phyloP scores from a whole-genome alignment of 257 asterid species.

The Ajuga chamaepitys region DNA sequence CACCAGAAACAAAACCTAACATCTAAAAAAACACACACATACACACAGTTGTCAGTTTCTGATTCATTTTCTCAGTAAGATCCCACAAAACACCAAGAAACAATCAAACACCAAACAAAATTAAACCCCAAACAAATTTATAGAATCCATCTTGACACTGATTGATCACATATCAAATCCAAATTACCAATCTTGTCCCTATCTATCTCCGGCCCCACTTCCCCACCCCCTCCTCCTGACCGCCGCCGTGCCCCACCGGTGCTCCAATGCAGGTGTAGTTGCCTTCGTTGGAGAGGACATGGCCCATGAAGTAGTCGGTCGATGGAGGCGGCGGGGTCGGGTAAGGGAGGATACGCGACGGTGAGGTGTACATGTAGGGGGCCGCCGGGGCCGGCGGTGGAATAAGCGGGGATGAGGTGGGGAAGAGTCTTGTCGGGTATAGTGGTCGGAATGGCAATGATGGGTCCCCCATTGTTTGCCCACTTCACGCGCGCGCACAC shows the following conservation, averaged over 20 bases:
- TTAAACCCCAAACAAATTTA: constrained; percentile 2
- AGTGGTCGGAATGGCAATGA: constrained; percentile 41
- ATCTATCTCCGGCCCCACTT: constrained; percentile 45
- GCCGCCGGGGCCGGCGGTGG: constrained; percentile 24
- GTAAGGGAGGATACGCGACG: constrained; percentile 42
- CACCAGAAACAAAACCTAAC: constrained; percentile 14
- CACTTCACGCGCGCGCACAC: constrained; percentile 21
- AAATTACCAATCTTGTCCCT: constrained; percentile 18
- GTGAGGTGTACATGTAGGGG: constrained; percentile 47
- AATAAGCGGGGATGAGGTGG: constrained; percentile 27
- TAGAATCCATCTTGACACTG: constrained; percentile 50
- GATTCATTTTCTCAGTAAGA: constrained; percentile 25
- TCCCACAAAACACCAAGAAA: constrained; percentile 26
- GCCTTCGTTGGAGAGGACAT: constrained; percentile 34
- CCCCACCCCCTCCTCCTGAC: constrained; percentile 35
- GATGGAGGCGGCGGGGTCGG: constrained; percentile 36
- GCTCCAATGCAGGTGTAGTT: constrained; percentile 82
- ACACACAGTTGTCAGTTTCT: constrained; percentile 38
- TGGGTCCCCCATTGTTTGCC: constrained; percentile 44
- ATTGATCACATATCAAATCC: constrained; percentile 32
- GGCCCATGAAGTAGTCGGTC: constrained; percentile 64
- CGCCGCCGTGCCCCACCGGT: constrained; percentile 47
- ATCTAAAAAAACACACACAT: constrained; percentile 19
- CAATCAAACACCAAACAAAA: constrained; percentile 1
- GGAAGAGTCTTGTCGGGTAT: constrained; percentile 47